phyloP scores from a whole-genome alignment of 2,329 filamentous ascomycete species.

The Colletotrichum sansevieriae region DNA sequence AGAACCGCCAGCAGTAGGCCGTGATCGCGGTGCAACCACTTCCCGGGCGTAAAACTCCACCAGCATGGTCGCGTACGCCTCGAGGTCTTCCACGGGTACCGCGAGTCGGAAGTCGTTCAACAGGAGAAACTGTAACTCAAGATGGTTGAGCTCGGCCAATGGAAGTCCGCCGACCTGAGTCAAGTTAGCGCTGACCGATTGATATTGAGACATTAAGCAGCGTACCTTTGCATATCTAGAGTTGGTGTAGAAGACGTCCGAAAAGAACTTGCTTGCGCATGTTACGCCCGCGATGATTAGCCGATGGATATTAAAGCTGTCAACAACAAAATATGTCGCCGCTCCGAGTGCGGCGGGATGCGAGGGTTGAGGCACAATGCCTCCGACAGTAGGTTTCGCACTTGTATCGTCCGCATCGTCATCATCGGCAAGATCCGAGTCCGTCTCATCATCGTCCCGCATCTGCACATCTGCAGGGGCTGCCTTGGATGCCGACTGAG shows the following conservation, averaged over 20 bases:
- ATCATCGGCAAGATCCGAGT: constrained; percentile 65
- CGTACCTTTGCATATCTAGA: constrained; percentile 97
- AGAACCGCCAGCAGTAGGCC: constrained; percentile 31
- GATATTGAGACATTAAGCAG: constrained; percentile 23
- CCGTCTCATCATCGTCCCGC: constrained; percentile 57
- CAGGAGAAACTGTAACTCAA: constrained; percentile 94
- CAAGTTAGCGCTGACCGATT: neutral
- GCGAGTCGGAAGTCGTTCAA: constrained; percentile 96
- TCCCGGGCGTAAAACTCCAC: constrained; percentile 98
- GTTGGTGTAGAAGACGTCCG: constrained; percentile 98
- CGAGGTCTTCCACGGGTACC: constrained; percentile 93
- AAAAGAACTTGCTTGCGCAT: constrained; percentile 99
- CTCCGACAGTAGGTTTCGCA: constrained; percentile 44
- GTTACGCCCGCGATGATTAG: constrained; percentile 97
- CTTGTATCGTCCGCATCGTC: constrained; percentile 48
- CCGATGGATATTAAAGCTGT: constrained; percentile 98
- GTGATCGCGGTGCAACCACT: constrained; percentile 67
- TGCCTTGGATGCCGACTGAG: constrained; percentile 45
- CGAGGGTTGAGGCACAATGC: constrained; percentile 19
- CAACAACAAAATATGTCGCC: constrained; percentile 87
- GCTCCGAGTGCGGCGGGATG: constrained; percentile 45
- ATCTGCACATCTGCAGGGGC: constrained; percentile 50
- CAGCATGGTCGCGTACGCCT: constrained; percentile 97
- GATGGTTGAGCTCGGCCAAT: constrained; percentile 91
- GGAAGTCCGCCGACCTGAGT: constrained; percentile 93